These are phyloP conservation scores for Psilocybe tampanensis DNA, from an alignment of 768 basidiomycete genomes.

Conservation along the genomic window DNA sequence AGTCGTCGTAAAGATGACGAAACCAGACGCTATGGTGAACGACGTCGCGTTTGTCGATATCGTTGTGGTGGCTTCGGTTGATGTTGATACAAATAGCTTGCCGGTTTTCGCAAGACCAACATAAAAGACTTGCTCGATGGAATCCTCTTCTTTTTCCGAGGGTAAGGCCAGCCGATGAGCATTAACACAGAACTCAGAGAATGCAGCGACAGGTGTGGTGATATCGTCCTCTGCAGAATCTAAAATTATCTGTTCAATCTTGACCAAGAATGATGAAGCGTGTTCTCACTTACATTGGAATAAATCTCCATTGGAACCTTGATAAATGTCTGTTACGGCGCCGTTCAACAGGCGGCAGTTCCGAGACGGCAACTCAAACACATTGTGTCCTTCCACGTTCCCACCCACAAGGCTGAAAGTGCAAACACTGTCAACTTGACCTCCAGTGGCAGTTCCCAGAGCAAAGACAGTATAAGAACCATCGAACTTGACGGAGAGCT, in stretches of 20 bases:
- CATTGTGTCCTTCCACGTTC: constrained; percentile 4
- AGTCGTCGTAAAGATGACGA: constrained; percentile 83
- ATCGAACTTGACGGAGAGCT: constrained; percentile 21
- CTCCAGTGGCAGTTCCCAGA: constrained; percentile 38
- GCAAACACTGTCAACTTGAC: constrained; percentile 34
- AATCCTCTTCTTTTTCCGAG: constrained; percentile 6
- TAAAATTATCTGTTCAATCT: background rate
- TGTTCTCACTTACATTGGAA: constrained; percentile 39
- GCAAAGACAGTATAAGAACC: constrained; percentile 31
- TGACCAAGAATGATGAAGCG: too few species aligned
- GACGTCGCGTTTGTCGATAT: constrained; percentile 68
- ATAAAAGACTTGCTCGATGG: constrained; percentile 33
- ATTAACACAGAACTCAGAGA: constrained; percentile 65
- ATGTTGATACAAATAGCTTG: constrained; percentile 58
- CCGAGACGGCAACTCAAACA: constrained; percentile 31
- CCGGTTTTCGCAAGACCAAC: constrained; percentile 69
- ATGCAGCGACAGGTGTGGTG: constrained; percentile 30
- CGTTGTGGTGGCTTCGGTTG: constrained; percentile 26
- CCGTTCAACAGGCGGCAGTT: constrained; percentile 53
- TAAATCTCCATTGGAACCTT: constrained; percentile 51
- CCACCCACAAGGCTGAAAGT: constrained; percentile 28
- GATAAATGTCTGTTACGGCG: constrained; percentile 33
- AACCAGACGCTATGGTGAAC: constrained; percentile 71
- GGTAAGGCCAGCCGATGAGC: constrained; percentile 33
- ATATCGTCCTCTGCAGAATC: constrained; percentile 22